phyloP scores from a whole-genome alignment of 352 stramenopile species.

The Phytophthora macrochlamydospora region DNA sequence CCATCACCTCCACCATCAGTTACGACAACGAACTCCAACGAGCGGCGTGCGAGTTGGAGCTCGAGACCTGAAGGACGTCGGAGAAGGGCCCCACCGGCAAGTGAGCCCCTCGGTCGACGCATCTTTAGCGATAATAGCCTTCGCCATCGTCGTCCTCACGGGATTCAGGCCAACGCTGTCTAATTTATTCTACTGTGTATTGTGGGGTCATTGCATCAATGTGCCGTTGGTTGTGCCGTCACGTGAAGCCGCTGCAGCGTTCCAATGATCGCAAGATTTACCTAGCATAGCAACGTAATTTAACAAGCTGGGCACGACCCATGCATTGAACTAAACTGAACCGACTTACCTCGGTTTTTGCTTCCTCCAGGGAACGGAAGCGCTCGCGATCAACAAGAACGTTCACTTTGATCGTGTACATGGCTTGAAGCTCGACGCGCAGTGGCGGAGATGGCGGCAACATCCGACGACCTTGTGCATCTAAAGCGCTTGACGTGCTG shows the following conservation, averaged over 20 bases:
- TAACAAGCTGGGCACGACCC: too few relatives aligned
- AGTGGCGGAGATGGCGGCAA: constrained; percentile 27
- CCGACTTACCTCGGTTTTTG: constrained; percentile 62
- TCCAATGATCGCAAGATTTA: constrained; percentile 73
- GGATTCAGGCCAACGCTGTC: constrained; percentile 14
- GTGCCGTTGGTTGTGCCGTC: constrained; percentile 23
- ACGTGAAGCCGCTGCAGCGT: constrained; percentile 53
- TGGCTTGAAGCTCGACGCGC: constrained; percentile 51
- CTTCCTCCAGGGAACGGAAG: constrained; percentile 60
- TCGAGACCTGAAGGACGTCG: constrained; percentile 11
- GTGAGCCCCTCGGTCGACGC: constrained; percentile 29
- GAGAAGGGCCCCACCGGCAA: constrained; percentile 29
- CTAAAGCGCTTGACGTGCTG: constrained; percentile 35
- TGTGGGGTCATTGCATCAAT: constrained; percentile 8
- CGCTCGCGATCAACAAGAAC: constrained; percentile 56
- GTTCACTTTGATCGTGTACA: constrained; percentile 71
- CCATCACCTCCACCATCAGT: constrained; percentile 7
- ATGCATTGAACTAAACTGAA: background rate
- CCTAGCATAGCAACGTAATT: constrained; percentile 30
- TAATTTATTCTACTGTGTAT: constrained; percentile 12
- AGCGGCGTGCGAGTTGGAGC: constrained; percentile 22
- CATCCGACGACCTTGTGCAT: constrained; percentile 35
- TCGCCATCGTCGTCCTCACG: constrained; percentile 26
- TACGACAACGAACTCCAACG: constrained; percentile 8
- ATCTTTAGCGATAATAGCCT: constrained; percentile 30